These are phyloP conservation scores for Phaseolus coccineus DNA, from an alignment of 331 rosid species.

Conservation along the genomic window DNA sequence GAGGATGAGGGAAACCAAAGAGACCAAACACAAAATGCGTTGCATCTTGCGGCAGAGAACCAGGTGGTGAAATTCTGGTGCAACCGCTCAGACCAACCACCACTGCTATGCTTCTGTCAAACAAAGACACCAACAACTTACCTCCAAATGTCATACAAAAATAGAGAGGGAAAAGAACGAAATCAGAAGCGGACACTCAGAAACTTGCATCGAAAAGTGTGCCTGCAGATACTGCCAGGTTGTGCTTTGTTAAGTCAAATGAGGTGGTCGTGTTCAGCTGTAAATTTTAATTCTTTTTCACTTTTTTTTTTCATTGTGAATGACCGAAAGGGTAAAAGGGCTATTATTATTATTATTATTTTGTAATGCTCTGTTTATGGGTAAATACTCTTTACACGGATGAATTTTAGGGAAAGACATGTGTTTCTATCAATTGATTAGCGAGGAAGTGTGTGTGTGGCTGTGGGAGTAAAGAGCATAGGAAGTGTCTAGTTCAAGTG, in stretches of 20 bases:
- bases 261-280: background rate
- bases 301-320: too few species aligned
- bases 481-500: too few species aligned
- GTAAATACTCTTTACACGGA: too few species aligned
- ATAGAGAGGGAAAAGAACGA: background rate
- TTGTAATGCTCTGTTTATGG: too few species aligned
- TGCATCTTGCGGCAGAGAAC: constrained; percentile 11
- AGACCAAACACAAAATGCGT: constrained; percentile 47
- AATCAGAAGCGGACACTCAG: constrained; percentile 45
- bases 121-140: background rate
- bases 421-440: too few species aligned
- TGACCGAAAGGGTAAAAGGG: too few species aligned
- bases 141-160: background rate
- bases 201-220: constrained; percentile 49
- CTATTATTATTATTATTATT: too few species aligned
- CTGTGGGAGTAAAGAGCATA: too few species aligned
- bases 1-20: constrained; percentile 51
- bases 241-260: background rate
- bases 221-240: constrained; percentile 28
- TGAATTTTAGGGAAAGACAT: too few species aligned
- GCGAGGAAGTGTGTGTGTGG: too few species aligned
- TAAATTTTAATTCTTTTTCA: too few species aligned
- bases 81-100: constrained; percentile 1
- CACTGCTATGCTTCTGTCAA: background rate
- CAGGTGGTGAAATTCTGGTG: constrained; percentile 22